Percentiles rank a stretch among this genome's conserved stretches.
Conservation (phyloP, 2,329 filamentous ascomycete genomes). For the Epichloe gansuensis region DNA sequence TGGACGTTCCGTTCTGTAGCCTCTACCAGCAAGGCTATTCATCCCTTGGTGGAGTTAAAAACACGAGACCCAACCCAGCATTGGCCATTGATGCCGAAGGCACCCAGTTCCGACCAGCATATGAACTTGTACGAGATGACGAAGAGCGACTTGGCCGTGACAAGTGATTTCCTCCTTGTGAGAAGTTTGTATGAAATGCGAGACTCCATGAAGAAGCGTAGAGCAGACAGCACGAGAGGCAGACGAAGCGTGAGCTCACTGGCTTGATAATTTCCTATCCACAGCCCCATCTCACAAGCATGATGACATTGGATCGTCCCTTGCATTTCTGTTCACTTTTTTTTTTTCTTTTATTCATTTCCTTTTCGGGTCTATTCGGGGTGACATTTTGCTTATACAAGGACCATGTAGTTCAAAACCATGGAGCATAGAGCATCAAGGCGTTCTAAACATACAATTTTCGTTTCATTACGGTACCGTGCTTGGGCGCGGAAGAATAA, state of each 20-base stretch:
- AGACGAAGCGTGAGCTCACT: background rate
- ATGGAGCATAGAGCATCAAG: slow-evolving; percentile 4
- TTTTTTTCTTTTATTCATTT: background rate
- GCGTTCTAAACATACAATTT: background rate
- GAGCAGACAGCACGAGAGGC: too few relatives aligned
- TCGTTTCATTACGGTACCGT: too few relatives aligned
- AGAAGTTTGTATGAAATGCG: background rate
- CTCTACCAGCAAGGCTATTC: slow-evolving; percentile 87
- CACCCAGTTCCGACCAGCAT: slow-evolving; percentile 53
- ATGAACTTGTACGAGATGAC: slow-evolving; percentile 60
- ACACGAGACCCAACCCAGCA: slow-evolving; percentile 81
- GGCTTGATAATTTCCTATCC: background rate
- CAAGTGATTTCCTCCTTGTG: slow-evolving; percentile 18
- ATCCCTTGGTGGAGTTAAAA: slow-evolving; percentile 75
- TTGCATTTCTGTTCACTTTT: background rate
- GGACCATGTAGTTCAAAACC: background rate
- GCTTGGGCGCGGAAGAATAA: too few relatives aligned
- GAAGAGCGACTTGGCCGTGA: slow-evolving; percentile 70
- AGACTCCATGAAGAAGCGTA: background rate
- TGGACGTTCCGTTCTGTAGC: slow-evolving; percentile 71
- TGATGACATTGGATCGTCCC: too few relatives aligned
- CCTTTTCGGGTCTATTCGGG: background rate
- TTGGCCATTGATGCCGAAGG: slow-evolving; percentile 32
- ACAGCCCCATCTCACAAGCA: too few relatives aligned
- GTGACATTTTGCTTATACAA: background rate